These are phyloP conservation scores for Austroboletus niveus DNA, from an alignment of 1,284 basidiomycete genomes.

Conservation along the genomic window DNA sequence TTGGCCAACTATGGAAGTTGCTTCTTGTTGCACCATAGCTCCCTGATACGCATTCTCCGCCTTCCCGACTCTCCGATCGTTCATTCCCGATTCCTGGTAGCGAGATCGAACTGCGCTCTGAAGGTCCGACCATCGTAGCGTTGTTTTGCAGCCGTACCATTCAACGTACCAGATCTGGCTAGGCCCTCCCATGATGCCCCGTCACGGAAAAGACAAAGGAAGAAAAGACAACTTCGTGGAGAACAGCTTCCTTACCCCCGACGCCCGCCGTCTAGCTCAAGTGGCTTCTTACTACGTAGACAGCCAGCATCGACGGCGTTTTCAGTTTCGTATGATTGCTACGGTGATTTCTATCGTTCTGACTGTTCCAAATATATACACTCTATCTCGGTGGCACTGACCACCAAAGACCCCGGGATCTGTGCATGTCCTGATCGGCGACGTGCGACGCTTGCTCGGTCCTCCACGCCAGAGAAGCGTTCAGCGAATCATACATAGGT, in stretches of 20 bases:
- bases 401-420: not conserved
- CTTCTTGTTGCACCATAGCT: not conserved
- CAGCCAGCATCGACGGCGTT: not conserved
- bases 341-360: not conserved
- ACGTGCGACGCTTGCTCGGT: not conserved
- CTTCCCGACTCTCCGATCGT: slow-evolving; percentile 1
- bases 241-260: too few relatives aligned
- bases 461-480: not conserved
- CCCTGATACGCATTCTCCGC: not conserved
- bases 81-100: not conserved
- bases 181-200: too few relatives aligned
- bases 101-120: not conserved
- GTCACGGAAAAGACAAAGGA: too few relatives aligned
- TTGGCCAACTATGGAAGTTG: not conserved
- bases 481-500: not conserved
- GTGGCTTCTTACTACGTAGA: not conserved
- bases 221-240: too few relatives aligned
- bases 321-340: not conserved
- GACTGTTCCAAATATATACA: not conserved
- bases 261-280: not conserved
- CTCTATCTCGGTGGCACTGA: not conserved
- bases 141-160: not conserved
- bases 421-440: not conserved
- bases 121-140: not conserved
- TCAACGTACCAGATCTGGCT: too few relatives aligned